These are phyloP conservation scores for Sungouiella blattae DNA, from an alignment of 805 yeast species.

Conservation along the genomic window DNA sequence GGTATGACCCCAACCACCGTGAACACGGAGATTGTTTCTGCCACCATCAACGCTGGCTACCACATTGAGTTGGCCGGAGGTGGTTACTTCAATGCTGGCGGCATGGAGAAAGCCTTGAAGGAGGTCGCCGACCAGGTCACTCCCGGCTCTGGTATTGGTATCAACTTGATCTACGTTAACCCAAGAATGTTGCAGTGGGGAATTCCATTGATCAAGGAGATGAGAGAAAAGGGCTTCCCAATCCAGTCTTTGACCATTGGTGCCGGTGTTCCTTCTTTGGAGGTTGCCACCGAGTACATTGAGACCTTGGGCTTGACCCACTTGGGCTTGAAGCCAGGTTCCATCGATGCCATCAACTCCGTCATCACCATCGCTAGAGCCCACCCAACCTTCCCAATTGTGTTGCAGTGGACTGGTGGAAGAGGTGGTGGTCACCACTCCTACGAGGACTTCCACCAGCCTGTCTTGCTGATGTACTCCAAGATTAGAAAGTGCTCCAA, in stretches of 20 bases:
- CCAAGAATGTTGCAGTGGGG: slow-evolving; percentile 99
- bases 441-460: slow-evolving; percentile 98
- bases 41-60: slow-evolving; percentile 93
- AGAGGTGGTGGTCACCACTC: slow-evolving; percentile 99
- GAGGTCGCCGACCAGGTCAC: slow-evolving; percentile 60
- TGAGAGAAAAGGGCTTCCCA: slow-evolving; percentile 91
- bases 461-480: slow-evolving; percentile 91
- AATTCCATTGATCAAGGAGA: slow-evolving; percentile 86
- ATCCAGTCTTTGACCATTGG: slow-evolving; percentile 95
- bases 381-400: slow-evolving; percentile 94
- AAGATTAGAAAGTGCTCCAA: slow-evolving; percentile 88
- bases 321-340: slow-evolving; percentile 96
- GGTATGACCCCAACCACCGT: slow-evolving; percentile 99
- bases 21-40: slow-evolving; percentile 89
- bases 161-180: slow-evolving; percentile 91
- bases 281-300: slow-evolving; percentile 95
- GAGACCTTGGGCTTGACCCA: slow-evolving; percentile 88
- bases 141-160: slow-evolving; percentile 88
- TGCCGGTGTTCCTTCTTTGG: slow-evolving; percentile 98
- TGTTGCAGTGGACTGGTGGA: slow-evolving; percentile 99
- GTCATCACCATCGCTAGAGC: slow-evolving; percentile 89
- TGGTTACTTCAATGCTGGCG: slow-evolving; percentile 80
- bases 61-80: slow-evolving; percentile 99
- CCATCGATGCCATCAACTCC: slow-evolving; percentile 86
- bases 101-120: slow-evolving; percentile 73